Conservation (phyloP, 129 eudicot species). For the Helichrysum umbraculigerum region DNA sequence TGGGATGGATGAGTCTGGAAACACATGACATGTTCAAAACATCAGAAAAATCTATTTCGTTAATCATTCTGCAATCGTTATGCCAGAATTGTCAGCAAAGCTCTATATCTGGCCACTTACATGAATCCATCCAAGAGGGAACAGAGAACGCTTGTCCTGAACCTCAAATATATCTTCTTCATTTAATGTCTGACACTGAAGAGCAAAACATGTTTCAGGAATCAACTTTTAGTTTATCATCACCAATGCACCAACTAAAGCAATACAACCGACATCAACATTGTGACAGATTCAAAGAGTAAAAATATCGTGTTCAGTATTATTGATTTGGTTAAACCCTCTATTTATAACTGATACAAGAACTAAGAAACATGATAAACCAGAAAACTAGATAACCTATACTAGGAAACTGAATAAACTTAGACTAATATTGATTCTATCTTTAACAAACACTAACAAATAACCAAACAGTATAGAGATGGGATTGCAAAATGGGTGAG, state of each 20-base stretch:
- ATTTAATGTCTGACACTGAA: conserved; percentile 92
- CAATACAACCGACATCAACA: conserved; percentile 1
- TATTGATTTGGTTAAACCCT: too few relatives aligned
- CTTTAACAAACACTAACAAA: neutral
- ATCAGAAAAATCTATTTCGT: neutral
- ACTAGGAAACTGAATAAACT: too few relatives aligned
- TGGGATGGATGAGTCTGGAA: conserved; percentile 98
- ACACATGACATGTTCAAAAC: conserved; percentile 3
- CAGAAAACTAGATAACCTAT: too few relatives aligned
- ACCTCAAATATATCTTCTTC: conserved; percentile 96
- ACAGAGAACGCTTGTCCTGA: conserved; percentile 82
- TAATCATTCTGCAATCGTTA: neutral
- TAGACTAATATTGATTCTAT: too few relatives aligned
- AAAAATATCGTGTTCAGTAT: too few relatives aligned
- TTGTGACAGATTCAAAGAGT: too few relatives aligned
- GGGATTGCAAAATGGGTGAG: neutral
- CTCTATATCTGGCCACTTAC: conserved; percentile 50
- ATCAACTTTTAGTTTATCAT: conserved; percentile 1
- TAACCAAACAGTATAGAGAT: neutral
- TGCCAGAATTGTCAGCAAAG: conserved; percentile 8
- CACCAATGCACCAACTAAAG: conserved; percentile 7
- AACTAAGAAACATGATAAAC: too few relatives aligned
- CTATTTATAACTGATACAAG: too few relatives aligned
- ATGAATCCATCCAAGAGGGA: conserved; percentile 98
- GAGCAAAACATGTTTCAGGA: conserved; percentile 24